Base-by-base conservation (phyloP, 257 asterid genomes). In the Plantago elongata region DNA sequence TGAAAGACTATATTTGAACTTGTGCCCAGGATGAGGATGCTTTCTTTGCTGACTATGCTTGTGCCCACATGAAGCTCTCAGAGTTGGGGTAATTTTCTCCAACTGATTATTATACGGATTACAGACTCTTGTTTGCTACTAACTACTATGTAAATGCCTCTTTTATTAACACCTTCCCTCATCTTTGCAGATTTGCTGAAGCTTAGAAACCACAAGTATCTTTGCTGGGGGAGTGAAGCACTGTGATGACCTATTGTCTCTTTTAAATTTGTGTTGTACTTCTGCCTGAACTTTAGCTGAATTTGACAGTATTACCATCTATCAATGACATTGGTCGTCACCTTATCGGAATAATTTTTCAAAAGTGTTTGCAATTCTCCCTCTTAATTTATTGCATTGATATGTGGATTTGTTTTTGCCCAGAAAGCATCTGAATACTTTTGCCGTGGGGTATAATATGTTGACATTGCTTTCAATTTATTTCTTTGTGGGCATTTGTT, bases 1-100 rank as follows among this genome's bases (percentile, higher is more conserved):
- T 34, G 40, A 34, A 34, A 34, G 40, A 34, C 40, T 7, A 34
- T 4, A 10, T 4, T 49, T 22, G 27, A 52, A 61, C 60, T 54
- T 16, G 54, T 9, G 40, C 45, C 27, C 69, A 85, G 96, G 92
- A 86, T 52, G 97, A 89, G 77, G 97, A 89, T 70, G 88, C 88
- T 12, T 89, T 89, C 79, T 89, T 86, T 57, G 81, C 83, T 11
- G 95, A 86, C 61, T 86, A 89, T 66, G 95, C 95, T 4, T 82
- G 43, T 51, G 80, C 94, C 66, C 97, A 89, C 70, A 13, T 52
- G 84, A 86, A 79, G 67, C 95, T 89, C 30, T 86, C 91, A 42
- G 97, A 89, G 66, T 69, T 89, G 76, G 95, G 95, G 96, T 89
- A 76, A 70, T 34, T 34, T 34, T 34, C 40, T 34, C 40, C 8